Evolutionary conservation across 2,329 filamentous ascomycete species (phyloP), one percentile per base, ranked within the genome.

Genomic region (Graphium sp.): DNA sequence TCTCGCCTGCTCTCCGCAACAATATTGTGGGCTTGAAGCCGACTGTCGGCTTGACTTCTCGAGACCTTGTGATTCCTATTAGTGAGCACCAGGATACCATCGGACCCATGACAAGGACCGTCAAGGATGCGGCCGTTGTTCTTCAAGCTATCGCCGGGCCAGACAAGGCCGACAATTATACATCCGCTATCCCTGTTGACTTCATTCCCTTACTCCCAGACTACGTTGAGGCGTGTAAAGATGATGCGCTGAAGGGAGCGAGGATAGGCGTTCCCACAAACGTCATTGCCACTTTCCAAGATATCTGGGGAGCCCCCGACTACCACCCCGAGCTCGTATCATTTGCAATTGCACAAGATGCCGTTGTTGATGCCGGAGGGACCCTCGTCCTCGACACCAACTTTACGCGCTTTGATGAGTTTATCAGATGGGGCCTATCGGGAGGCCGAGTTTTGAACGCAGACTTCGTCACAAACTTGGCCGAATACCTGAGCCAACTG

Each of bases 1-100:
- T 77, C 4, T 57, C 55, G 7, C 75, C 76, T 0, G 42, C 53
- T 0, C 40, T 47, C 24, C 28, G 35, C 5, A 76, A 67, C 49
- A 74, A 74, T 32, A 43, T 79, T 4, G 74, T 78, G 0, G 75
- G 74, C 1, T 70, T 81, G 40, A 76, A 74, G 45, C 71, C 74
- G 0, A 74, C 72, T 0, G 66, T 77, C 4, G 76, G 76, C 0
- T 50, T 79, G 2, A 75, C 66, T 1, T 74, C 68, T 5, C 56
- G 69, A 14, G 48, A 62, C 34, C 53, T 75, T 5, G 74, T 79
- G 2, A 65, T 82, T 8, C 76, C 77, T 1, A 68, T 81, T 4
- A 66, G 61, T 3, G 47, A 61, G 18, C 62, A 70, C 38, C 70
- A 76, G 39, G 77, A 83, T 39, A 74, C 66, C 0, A 56, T 80